phyloP scores from a whole-genome alignment of 192 early-diverging fungal species.

The Mortierella claussenii region DNA sequence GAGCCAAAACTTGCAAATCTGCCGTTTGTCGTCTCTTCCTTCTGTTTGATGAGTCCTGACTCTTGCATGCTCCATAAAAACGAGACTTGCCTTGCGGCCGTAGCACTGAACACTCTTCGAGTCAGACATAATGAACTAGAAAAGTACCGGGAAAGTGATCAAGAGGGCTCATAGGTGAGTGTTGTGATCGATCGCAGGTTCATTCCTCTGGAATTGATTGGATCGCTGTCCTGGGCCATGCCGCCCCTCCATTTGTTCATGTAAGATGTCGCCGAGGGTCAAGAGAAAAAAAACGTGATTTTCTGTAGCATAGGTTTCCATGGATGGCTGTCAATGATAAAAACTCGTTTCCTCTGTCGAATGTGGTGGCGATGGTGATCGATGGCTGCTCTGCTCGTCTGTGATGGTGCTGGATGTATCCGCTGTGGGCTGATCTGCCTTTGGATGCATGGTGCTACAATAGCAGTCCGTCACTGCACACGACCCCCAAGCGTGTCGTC shows the following conservation, averaged over 20 bases:
- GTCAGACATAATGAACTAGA: conserved; percentile 53
- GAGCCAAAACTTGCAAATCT: no score
- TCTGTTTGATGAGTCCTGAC: conserved; percentile 8
- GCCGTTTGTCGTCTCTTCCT: no score
- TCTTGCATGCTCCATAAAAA: conserved; percentile 2
- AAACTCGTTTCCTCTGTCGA: no score
- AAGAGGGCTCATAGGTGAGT: background rate
- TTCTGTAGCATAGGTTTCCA: background rate
- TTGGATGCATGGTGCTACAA: conserved; percentile 2
- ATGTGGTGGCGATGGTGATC: background rate
- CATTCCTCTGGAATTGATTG: no score
- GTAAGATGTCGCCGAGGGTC: no score
- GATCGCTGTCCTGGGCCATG: no score
- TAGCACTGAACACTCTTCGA: conserved; percentile 58
- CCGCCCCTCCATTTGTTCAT: no score
- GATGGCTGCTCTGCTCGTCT: background rate
- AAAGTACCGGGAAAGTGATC: background rate
- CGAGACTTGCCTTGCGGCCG: conserved; percentile 57
- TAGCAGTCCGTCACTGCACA: conserved; percentile 9
- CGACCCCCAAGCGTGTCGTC: no score
- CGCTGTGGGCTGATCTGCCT: no score
- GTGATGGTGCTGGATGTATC: background rate
- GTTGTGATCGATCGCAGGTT: background rate
- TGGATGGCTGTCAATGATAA: no score
- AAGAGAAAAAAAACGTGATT: background rate